Evolutionary conservation across 257 asterid species (phyloP).

Genomic region (Vinca minor): DNA sequence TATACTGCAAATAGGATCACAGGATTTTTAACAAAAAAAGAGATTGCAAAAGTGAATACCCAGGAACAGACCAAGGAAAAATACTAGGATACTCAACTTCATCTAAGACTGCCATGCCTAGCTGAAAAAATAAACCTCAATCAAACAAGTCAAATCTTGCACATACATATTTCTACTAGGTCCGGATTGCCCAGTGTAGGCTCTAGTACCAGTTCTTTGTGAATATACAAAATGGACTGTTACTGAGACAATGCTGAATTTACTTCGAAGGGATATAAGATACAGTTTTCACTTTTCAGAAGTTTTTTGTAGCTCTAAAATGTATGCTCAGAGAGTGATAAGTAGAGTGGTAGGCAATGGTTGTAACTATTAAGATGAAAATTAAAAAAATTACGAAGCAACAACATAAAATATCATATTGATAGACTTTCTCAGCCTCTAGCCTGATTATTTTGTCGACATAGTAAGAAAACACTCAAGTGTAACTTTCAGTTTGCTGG

Average conservation of each 20-base stretch:
- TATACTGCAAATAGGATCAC: slow-evolving; percentile 55
- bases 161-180: background rate
- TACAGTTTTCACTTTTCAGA: background rate
- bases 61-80: background rate
- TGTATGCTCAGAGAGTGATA: background rate
- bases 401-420: background rate
- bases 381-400: background rate
- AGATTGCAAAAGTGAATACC: background rate
- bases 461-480: background rate
- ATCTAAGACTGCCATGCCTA: background rate
- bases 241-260: background rate
- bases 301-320: background rate
- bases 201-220: background rate
- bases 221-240: background rate
- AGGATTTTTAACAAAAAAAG: background rate
- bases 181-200: background rate
- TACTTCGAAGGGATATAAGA: background rate
- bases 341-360: background rate
- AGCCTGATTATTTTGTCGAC: background rate
- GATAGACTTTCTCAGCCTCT: background rate
- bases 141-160: background rate
- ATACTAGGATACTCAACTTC: background rate
- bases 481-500: background rate
- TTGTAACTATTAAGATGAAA: background rate
- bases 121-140: background rate